Base-by-base conservation (phyloP, 345 rosid species). In the Turnera subulata region DNA sequence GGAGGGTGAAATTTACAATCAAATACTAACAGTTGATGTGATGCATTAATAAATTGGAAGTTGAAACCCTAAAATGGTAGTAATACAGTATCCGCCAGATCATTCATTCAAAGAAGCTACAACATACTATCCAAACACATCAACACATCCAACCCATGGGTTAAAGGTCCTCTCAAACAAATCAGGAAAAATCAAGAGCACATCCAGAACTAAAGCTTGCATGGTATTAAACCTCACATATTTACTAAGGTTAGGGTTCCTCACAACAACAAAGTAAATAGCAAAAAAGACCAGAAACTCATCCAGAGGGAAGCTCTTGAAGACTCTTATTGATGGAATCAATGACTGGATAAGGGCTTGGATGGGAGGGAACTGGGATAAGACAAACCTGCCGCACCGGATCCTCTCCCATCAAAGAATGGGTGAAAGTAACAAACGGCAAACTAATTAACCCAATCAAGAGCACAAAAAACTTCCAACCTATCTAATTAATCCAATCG, bases 151-250 rank as follows among this genome's bases (percentile, higher is more conserved):
- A 89, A 69, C 42, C 97, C 97, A 33, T 0, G 92, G 89, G 65
- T 77, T 89, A 62, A 89, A 92, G 63, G 76, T 79, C 80, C 98
- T 82, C 84, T 92, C 98, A 60, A 92, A 58, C 60, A 89, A 78
- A 78, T 89, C 96, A 35, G 97, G 97, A 58, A 89, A 84, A 39
- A 92, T 92, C 80, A 92, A 70, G 19, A 92, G 56, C 59, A 92
- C 91, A 56, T 92, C 98, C 25, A 92, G 95, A 59, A 84, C 93
- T 25, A 92, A 82, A 15, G 91, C 98, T 70, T 92, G 98, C 98
- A 89, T 92, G 32, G 94, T 86, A 69, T 92, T 92, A 71, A 92
- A 92, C 85, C 98, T 84, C 57, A 89, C 98, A 66, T 92, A 89
- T 76, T 88, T 87, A 70, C 96, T 89, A 67, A 93, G 89, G 11